phyloP scores from a whole-genome alignment of 2,329 filamentous ascomycete species.

The Scedosporium boydii region DNA sequence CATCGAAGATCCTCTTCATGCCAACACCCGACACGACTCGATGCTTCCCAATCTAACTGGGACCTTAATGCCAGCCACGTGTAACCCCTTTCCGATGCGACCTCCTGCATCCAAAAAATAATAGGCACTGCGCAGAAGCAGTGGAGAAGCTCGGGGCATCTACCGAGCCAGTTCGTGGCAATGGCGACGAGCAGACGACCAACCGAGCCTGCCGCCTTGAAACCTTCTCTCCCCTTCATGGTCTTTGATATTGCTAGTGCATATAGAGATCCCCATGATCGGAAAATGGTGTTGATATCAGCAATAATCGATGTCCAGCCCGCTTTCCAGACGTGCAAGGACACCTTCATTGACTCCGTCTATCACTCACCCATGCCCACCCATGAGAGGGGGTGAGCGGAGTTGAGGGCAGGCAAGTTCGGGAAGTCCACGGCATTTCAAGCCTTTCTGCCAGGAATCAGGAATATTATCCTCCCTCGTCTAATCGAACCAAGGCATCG shows the following conservation, averaged over 20 bases:
- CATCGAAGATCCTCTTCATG: background rate
- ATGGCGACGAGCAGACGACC: too few species aligned
- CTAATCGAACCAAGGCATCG: background rate
- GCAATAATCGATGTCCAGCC: background rate
- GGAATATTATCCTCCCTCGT: background rate
- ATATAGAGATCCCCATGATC: too few species aligned
- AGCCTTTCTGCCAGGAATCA: background rate
- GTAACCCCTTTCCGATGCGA: background rate
- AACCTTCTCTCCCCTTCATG: too few species aligned
- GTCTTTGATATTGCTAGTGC: too few species aligned
- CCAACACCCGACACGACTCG: slow-evolving; percentile 2
- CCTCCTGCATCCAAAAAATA: background rate
- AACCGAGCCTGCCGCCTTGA: too few species aligned
- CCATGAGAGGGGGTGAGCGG: background rate
- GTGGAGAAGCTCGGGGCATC: background rate
- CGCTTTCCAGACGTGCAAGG: background rate
- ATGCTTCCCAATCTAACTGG: background rate
- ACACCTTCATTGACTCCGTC: background rate
- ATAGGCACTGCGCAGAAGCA: background rate
- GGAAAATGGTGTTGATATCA: too few species aligned
- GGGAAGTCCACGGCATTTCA: background rate
- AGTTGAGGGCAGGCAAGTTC: too few species aligned
- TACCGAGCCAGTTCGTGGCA: too few species aligned
- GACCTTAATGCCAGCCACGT: background rate
- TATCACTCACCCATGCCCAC: background rate